Conservation (phyloP, 2,329 filamentous ascomycete species). For the Pezizomycotina sp. region DNA sequence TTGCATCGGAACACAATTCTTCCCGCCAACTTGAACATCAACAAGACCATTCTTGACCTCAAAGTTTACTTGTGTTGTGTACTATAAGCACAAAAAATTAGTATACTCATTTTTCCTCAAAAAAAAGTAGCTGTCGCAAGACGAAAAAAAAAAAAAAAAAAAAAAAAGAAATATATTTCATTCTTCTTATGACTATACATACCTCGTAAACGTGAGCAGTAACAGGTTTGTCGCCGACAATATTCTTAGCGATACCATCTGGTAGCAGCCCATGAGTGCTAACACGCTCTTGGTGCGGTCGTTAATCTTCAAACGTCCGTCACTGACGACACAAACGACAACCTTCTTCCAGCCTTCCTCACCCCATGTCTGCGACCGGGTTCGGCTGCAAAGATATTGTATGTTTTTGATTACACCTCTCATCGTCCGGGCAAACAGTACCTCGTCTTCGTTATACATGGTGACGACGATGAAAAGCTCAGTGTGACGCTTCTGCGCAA, state of each 20-base stretch:
- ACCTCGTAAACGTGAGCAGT: constrained; percentile 88
- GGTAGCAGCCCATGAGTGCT: constrained; percentile 87
- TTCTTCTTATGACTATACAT: constrained; percentile 25
- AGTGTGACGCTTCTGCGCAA: constrained; percentile 51
- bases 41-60: constrained; percentile 84
- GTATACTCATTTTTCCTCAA: constrained; percentile 1
- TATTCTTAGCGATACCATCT: constrained; percentile 98
- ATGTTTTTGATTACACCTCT: constrained; percentile 97
- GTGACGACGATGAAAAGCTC: constrained; percentile 58
- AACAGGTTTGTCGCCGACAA: constrained; percentile 90
- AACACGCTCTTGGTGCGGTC: constrained; percentile 73
- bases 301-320: constrained; percentile 95
- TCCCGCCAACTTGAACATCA: constrained; percentile 63
- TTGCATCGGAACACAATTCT: constrained; percentile 53
- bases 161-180: too few species aligned
- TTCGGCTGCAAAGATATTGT: constrained; percentile 89
- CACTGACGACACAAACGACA: constrained; percentile 91
- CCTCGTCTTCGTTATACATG: constrained; percentile 95
- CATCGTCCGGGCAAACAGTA: constrained; percentile 89
- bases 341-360: constrained; percentile 99
- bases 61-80: constrained; percentile 72
- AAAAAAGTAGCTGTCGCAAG: too few species aligned
- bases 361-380: constrained; percentile 92
- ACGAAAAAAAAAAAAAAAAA: too few species aligned
- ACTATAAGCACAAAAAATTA: constrained; percentile 30